Percentiles rank a stretch among this genome's conserved stretches.
Conservation (phyloP, 1,284 basidiomycete genomes). For the Cryptococcus maquisensis region DNA sequence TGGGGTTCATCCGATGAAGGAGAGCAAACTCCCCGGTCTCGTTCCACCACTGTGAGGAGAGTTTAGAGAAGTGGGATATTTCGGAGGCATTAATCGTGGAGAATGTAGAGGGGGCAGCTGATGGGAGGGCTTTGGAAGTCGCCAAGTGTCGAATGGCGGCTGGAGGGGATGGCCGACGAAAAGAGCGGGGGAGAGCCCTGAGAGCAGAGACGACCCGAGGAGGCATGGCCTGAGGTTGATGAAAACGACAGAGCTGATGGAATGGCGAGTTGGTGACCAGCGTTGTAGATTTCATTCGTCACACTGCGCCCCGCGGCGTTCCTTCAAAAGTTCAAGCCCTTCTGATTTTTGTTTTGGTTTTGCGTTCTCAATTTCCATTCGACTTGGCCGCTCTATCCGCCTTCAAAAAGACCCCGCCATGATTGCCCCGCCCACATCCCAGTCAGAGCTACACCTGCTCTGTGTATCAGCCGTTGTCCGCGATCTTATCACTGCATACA, state of each 20-base stretch:
- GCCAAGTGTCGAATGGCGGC: background rate
- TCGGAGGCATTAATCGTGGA: conserved; percentile 69
- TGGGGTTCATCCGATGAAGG: conserved; percentile 93
- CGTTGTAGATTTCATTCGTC: background rate
- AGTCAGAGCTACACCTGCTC: conserved; percentile 84
- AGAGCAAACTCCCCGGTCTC: conserved; percentile 85
- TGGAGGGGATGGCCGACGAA: background rate
- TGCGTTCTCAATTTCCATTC: background rate
- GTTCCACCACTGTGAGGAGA: conserved; percentile 96
- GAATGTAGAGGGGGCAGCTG: conserved; percentile 22
- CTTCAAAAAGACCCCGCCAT: conserved; percentile 12
- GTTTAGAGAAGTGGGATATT: conserved; percentile 85
- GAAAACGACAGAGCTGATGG: background rate
- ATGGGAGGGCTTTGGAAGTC: background rate
- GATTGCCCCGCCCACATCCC: conserved; percentile 51
- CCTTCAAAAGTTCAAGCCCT: too few species aligned
- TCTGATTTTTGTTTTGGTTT: background rate
- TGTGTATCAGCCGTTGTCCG: conserved; percentile 93
- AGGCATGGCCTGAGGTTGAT: background rate
- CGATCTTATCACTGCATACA: conserved; percentile 68
- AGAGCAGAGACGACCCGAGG: background rate
- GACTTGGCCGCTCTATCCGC: background rate
- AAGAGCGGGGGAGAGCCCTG: background rate
- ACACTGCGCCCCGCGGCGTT: too few species aligned
- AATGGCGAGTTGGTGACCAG: background rate